Conservation (phyloP, 345 rosid genomes). For the Arabidopsis arenosa region DNA sequence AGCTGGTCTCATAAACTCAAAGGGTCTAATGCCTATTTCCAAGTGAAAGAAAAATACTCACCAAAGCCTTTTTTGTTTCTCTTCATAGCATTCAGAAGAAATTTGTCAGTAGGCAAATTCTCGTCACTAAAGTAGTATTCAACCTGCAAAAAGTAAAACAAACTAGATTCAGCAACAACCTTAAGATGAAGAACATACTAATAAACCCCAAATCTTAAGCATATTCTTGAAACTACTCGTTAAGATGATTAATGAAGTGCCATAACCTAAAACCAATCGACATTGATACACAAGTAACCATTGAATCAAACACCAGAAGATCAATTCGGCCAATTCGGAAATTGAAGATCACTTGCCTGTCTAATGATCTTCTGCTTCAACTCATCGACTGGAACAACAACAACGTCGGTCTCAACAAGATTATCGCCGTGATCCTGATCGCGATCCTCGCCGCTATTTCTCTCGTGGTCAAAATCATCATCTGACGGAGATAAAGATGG, state of each 20-base stretch:
- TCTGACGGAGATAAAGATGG: constrained; percentile 48
- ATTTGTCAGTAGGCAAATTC: constrained; percentile 80
- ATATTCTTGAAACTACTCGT: not conserved
- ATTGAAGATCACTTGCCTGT: constrained; percentile 49
- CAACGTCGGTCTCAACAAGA: constrained; percentile 38
- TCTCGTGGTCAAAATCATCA: constrained; percentile 46
- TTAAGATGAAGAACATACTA: not conserved
- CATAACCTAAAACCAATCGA: too few species aligned
- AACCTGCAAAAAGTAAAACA: constrained; percentile 57
- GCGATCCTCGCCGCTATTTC: constrained; percentile 44
- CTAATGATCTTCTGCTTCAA: constrained; percentile 68
- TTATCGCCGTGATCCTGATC: constrained; percentile 44
- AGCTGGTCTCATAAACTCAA: too few species aligned
- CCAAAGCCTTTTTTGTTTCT: constrained; percentile 85
- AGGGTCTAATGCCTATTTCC: not conserved
- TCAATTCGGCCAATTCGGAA: not conserved
- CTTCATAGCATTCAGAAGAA: constrained; percentile 67
- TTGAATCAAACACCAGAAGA: not conserved
- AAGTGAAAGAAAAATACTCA: constrained; percentile 43
- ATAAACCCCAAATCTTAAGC: not conserved
- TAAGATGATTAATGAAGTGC: too few species aligned
- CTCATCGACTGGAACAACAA: constrained; percentile 47
- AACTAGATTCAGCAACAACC: not conserved
- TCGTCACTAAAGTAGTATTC: constrained; percentile 94
- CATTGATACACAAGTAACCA: too few species aligned